phyloP scores from a whole-genome alignment of 129 eudicot genomes.

The Saposhnikovia divaricata region DNA sequence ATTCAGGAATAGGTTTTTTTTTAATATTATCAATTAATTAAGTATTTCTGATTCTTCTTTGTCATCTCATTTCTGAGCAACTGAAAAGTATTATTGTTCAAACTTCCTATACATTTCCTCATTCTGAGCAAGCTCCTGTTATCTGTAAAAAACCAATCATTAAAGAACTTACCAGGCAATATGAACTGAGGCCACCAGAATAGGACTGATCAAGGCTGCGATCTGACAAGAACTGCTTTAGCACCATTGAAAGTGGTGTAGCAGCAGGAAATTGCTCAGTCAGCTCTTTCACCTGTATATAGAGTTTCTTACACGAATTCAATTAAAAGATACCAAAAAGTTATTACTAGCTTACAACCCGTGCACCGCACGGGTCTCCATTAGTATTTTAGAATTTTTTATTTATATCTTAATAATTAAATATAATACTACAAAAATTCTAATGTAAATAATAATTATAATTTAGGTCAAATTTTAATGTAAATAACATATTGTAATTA shows the following conservation, averaged over 20 bases:
- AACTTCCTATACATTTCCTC: not conserved
- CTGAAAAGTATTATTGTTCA: not conserved
- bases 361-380: too few relatives aligned
- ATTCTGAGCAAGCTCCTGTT: not conserved
- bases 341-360: not conserved
- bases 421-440: too few relatives aligned
- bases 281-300: conserved; percentile 58
- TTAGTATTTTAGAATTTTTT: too few relatives aligned
- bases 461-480: too few relatives aligned
- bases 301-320: not conserved
- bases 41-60: not conserved
- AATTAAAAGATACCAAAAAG: not conserved
- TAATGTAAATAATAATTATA: too few relatives aligned
- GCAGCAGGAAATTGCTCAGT: conserved; percentile 90
- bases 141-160: not conserved
- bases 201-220: conserved; percentile 91
- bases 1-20: not conserved
- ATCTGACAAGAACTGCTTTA: conserved; percentile 86
- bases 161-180: conserved; percentile 49
- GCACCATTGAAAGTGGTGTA: conserved; percentile 72
- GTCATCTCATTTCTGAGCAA: not conserved
- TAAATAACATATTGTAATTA: too few relatives aligned
- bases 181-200: conserved; percentile 95
- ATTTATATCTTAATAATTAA: too few relatives aligned
- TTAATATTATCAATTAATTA: not conserved